A percentile compares a stretch with the other conserved stretches of the same genome.
These are phyloP conservation scores for Cryomyces minteri DNA, from an alignment of 495 filamentous ascomycete genomes.

Conservation along the genomic window DNA sequence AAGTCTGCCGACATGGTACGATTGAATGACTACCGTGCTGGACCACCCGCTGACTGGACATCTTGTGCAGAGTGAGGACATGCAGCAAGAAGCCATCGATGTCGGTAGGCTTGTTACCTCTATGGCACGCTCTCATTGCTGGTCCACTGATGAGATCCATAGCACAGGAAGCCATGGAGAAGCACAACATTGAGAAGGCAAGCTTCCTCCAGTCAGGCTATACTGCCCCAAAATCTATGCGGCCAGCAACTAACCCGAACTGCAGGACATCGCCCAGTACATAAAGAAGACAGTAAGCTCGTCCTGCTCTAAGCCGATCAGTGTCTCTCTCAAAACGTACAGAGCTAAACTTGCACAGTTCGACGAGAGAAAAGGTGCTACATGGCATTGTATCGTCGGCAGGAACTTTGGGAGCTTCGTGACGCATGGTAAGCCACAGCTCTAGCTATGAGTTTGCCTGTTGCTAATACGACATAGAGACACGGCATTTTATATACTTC, in stretches of 20 bases:
- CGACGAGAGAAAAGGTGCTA: constrained; percentile 77
- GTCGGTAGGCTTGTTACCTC: constrained; percentile 45
- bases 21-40: background rate
- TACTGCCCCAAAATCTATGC: background rate
- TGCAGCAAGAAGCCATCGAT: constrained; percentile 88
- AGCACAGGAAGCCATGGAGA: constrained; percentile 89
- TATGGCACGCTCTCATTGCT: background rate
- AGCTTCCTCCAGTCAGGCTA: constrained; percentile 5
- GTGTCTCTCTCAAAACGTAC: background rate
- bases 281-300: constrained; percentile 80
- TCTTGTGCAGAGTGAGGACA: constrained; percentile 62
- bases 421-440: constrained; percentile 60
- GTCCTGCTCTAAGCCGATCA: too few species aligned
- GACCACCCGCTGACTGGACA: background rate
- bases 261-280: constrained; percentile 82
- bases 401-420: constrained; percentile 99
- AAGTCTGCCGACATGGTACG: constrained; percentile 96
- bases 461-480: constrained; percentile 38
- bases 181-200: constrained; percentile 88
- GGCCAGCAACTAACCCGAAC: constrained; percentile 6
- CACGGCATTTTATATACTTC: constrained; percentile 99
- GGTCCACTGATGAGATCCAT: background rate
- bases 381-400: constrained; percentile 97
- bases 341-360: constrained; percentile 32
- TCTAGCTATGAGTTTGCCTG: background rate